Conservation (phyloP, 2,329 filamentous ascomycete genomes). For the Cladosporium sp. region DNA sequence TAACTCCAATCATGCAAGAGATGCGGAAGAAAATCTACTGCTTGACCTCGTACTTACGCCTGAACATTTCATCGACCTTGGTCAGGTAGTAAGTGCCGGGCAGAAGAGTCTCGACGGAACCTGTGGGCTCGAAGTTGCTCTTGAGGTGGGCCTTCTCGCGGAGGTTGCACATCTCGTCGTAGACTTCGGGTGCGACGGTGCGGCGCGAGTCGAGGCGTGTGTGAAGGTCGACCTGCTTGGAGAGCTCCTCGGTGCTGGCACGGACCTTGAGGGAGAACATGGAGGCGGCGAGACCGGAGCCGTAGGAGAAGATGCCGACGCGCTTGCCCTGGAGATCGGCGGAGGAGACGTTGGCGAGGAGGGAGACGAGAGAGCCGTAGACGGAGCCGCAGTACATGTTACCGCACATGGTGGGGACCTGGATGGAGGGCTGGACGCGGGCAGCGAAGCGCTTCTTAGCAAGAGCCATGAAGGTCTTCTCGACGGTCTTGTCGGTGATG, state of each 20-base stretch:
- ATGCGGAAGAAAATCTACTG: constrained; percentile 35
- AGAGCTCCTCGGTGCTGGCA: constrained; percentile 48
- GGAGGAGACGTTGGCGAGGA: constrained; percentile 49
- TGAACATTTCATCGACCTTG: constrained; percentile 53
- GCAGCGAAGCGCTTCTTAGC: constrained; percentile 53
- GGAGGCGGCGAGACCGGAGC: constrained; percentile 52
- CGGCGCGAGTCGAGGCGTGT: constrained; percentile 47
- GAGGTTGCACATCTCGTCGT: constrained; percentile 56
- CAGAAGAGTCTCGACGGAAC: constrained; percentile 45
- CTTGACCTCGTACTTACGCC: constrained; percentile 52
- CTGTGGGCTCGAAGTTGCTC: constrained; percentile 50
- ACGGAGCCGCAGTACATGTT: constrained; percentile 59
- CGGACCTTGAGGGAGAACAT: constrained; percentile 52
- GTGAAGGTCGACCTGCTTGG: constrained; percentile 50
- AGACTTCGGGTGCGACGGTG: constrained; percentile 49
- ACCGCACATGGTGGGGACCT: constrained; percentile 54
- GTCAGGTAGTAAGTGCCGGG: constrained; percentile 55
- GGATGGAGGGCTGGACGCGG: constrained; percentile 51
- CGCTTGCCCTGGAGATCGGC: constrained; percentile 52
- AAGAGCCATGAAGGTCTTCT: constrained; percentile 55
- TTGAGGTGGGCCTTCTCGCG: constrained; percentile 53
- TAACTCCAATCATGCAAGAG: constrained; percentile 9
- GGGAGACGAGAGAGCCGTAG: constrained; percentile 51
- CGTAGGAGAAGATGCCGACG: constrained; percentile 54
- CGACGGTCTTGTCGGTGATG: constrained; percentile 52